Evolutionary conservation across 192 early-diverging fungal genomes (phyloP), one percentile per base, ranked within the genome.

Genomic region (Coemansia sp.): DNA sequence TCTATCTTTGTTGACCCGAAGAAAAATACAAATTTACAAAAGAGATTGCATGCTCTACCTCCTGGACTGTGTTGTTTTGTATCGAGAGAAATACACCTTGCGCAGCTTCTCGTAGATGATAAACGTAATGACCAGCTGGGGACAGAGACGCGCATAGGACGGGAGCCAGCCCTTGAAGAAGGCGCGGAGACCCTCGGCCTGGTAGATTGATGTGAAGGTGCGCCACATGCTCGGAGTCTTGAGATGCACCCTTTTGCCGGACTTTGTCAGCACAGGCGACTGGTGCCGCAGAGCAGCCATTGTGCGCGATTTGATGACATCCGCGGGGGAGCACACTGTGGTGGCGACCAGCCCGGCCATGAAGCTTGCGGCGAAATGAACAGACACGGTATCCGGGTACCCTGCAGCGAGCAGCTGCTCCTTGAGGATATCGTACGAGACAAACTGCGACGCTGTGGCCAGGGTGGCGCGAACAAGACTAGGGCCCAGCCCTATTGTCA

Each of bases 91-190:
- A 39, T 80, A 80, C 2, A 69, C 45, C 64, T 80, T 80, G 72
- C 77, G 77, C 30, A 93, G 85, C 65, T 90, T 85, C 64, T 95
- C 93, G 44, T 93, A 78, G 14, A 93, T 87, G 66, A 93, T 81
- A 78, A 95, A 93, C 0, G 93, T 94, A 34, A 93, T 86, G 39
- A 93, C 89, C 49, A 91, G 91, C 62, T 95, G 93, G 20, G 93
- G 93, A 8, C 89, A 91, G 7, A 94, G 68, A 34, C 93, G 87
- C 45, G 90, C 69, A 64, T 91, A 95, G 5, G 90, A 86, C 33
- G 93, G 92, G 44, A 91, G 66, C 92, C 92, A 94, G 60, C 93
- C 93, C 72, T 92, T 93, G 76, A 93, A 95, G 39, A 95, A 76
- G 8, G 89, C 89, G 6, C 66, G 44, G 8, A 85, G 34, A 3